A percentile compares a stretch with the other conserved stretches of the same genome.
phyloP scores from a whole-genome alignment of 495 filamentous ascomycete species.

The Bombardia bombarda region DNA sequence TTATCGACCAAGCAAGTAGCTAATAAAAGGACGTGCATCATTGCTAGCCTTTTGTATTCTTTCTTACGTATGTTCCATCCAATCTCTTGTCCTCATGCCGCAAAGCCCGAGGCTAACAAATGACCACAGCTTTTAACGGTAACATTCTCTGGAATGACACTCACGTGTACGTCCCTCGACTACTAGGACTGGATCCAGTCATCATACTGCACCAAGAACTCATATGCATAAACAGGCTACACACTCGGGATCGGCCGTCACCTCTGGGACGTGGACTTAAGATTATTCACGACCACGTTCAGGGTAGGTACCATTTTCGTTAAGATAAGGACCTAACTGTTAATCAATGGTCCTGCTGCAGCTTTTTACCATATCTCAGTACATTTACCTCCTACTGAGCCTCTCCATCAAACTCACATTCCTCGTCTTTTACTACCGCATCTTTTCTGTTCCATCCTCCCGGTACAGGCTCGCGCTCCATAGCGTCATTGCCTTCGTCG shows the following conservation, averaged over 20 bases:
- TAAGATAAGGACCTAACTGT: neutral
- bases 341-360: neutral
- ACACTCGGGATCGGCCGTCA: constrained; percentile 3
- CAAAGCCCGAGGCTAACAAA: neutral
- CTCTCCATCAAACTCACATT: neutral
- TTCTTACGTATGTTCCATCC: neutral
- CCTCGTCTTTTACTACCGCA: constrained; percentile 2
- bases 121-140: neutral
- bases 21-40: neutral
- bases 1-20: neutral
- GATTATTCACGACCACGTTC: neutral
- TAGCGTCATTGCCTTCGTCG: neutral
- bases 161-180: constrained; percentile 1
- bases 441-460: neutral
- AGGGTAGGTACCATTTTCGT: neutral
- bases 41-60: constrained; percentile 1
- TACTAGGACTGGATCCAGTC: neutral
- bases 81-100: neutral
- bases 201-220: neutral
- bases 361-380: neutral
- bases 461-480: neutral
- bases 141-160: neutral
- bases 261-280: neutral
- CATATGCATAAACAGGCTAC: neutral
- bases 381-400: neutral